phyloP scores from a whole-genome alignment of 371 early-diverging fungal species.

The Apophysomyces sp. region DNA sequence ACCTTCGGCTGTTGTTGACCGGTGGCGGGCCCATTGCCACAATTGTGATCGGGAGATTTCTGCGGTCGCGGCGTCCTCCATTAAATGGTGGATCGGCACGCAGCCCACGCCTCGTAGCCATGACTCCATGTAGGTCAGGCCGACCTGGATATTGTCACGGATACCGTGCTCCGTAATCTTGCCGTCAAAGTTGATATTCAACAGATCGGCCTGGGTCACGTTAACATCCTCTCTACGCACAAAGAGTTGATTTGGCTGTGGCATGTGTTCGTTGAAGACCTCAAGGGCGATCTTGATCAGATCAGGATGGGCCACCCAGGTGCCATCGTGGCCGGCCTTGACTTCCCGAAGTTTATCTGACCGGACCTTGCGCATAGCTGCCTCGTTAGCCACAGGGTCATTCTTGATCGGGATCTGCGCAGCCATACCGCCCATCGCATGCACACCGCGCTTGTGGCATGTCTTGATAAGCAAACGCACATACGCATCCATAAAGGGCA shows the following conservation, averaged over 20 bases:
- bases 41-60: conserved; percentile 93
- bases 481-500: conserved; percentile 96
- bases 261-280: conserved; percentile 88
- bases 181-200: conserved; percentile 70
- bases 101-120: conserved; percentile 92
- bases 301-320: conserved; percentile 95
- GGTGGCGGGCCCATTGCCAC: conserved; percentile 92
- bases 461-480: conserved; percentile 90
- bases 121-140: conserved; percentile 87
- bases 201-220: conserved; percentile 75
- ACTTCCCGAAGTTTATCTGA: conserved; percentile 95
- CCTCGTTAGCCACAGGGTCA: conserved; percentile 81
- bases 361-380: conserved; percentile 91
- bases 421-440: conserved; percentile 99
- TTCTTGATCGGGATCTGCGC: conserved; percentile 97
- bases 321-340: conserved; percentile 79
- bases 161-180: conserved; percentile 85
- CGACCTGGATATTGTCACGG: conserved; percentile 84
- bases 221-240: conserved; percentile 80
- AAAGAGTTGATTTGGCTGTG: conserved; percentile 87
- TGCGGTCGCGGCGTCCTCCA: conserved; percentile 98
- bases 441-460: conserved; percentile 95
- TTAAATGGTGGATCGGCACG: conserved; percentile 93
- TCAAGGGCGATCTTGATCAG: conserved; percentile 81
- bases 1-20: conserved; percentile 72